Percentiles rank a stretch among this genome's conserved stretches.
Conservation (phyloP, 306 rosid species). For the Medicago arabica region DNA sequence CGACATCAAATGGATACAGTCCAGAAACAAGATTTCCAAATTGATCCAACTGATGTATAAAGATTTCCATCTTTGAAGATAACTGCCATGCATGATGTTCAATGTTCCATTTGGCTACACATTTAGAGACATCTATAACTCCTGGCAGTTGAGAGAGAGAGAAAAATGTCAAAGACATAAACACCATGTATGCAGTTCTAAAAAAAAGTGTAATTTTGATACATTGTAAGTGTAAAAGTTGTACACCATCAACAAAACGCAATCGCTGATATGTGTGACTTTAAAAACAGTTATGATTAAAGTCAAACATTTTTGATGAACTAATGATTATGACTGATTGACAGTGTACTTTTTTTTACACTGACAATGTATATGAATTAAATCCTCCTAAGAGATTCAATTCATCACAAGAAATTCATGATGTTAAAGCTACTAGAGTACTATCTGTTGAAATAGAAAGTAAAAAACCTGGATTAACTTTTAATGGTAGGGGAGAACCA, state of each 20-base stretch:
- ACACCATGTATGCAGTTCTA: not conserved
- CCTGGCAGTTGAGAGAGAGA: conserved; percentile 52
- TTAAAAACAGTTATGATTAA: too few relatives aligned
- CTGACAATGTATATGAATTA: too few relatives aligned
- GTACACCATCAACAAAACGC: too few relatives aligned
- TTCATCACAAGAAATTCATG: too few relatives aligned
- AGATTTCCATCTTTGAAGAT: conserved; percentile 78
- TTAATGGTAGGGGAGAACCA: conserved; percentile 73
- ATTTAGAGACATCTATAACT: conserved; percentile 67
- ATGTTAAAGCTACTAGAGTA: too few relatives aligned
- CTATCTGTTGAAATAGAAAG: too few relatives aligned
- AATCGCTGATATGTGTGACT: too few relatives aligned
- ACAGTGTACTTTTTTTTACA: too few relatives aligned
- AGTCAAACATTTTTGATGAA: too few relatives aligned
- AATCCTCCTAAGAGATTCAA: not conserved
- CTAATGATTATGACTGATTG: too few relatives aligned
- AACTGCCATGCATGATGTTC: conserved; percentile 86
- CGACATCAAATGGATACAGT: conserved; percentile 75
- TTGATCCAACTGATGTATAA: conserved; percentile 73
- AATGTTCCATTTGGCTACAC: conserved; percentile 63
- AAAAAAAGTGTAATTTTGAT: not conserved
- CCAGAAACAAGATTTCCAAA: conserved; percentile 79
- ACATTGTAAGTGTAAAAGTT: not conserved
- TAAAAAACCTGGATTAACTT: conserved; percentile 91
- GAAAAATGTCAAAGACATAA: conserved; percentile 9